Base-by-base conservation (phyloP, 257 asterid genomes). In the Apocynum venetum region DNA sequence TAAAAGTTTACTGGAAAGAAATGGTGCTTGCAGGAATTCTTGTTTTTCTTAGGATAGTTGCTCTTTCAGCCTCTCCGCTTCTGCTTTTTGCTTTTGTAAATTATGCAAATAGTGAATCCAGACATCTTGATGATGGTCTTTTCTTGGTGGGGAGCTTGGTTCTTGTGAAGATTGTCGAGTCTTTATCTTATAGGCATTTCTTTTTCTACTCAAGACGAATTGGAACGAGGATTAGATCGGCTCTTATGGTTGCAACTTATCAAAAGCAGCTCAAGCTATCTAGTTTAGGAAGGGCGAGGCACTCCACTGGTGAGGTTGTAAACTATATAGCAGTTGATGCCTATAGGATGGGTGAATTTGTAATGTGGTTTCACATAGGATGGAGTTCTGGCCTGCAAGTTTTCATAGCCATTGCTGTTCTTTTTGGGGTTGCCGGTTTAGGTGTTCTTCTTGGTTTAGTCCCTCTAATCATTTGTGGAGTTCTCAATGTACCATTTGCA, bases 241-340 rank as follows among this genome's bases (percentile, higher is more conserved):
- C 91, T 84, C 77, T 92, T 35, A 90, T 92, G 92, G 93, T 84
- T 8, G 94, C 92, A 13, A 86, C 87, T 55, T 92, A 88, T 66
- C 83, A 76, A 17, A 92, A 90, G 85, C 94, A 90, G 77, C 92
- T 92, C 56, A 87, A 85, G 84, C 82, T 90, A 17, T 92, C 97
- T 0, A 87, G 84, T 64, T 15, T 76, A 35, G 96, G 94, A 15
- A 85, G 88, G 71, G 87, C 44, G 70, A 83, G 85, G 57, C 91
- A 92, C 75, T 90, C 97, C 8, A 84, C 93, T 17, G 96, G 97
- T 1, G 94, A 90, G 77, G 76, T 92, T 63, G 94, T 87, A 43
- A 92, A 92, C 68, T 92, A 92, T 53, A 90, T 92, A 19, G 89
- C 96, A 0, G 91, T 92, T 43, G 97, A 92, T 67, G 93, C 96